Conservation (phyloP, 1,284 basidiomycete species). For the Phellopilus nigrolimitatus region DNA sequence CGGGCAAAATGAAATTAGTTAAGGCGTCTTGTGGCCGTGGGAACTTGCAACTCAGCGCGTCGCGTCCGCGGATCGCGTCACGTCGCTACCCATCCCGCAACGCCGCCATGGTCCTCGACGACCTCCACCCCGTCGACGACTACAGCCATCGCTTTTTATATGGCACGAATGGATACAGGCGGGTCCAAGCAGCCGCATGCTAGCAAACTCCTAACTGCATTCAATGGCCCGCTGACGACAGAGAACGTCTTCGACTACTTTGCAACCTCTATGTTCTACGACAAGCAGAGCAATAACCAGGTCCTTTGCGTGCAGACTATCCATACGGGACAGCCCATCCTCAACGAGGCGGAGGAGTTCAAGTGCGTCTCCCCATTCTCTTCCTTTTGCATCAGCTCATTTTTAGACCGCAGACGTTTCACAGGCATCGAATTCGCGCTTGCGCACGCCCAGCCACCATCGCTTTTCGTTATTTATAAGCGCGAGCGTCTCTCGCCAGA, state of each 20-base stretch:
- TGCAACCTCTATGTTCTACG: conserved; percentile 73
- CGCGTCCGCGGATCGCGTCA: too few species aligned
- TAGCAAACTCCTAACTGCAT: neutral
- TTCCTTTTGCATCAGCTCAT: too few species aligned
- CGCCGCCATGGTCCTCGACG: conserved; percentile 57
- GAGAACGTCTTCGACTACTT: conserved; percentile 86
- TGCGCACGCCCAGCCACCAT: too few species aligned
- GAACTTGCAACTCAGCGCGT: too few species aligned
- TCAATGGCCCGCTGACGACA: conserved; percentile 60
- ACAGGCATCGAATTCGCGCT: conserved; percentile 80
- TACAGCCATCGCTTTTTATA: conserved; percentile 77
- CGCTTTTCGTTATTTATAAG: too few species aligned
- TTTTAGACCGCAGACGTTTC: conserved; percentile 55
- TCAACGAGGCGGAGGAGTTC: conserved; percentile 76
- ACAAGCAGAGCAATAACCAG: conserved; percentile 86
- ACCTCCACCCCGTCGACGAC: too few species aligned
- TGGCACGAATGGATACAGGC: conserved; percentile 85
- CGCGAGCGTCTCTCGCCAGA: too few species aligned
- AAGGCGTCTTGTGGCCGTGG: too few species aligned
- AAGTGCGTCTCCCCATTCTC: conserved; percentile 47
- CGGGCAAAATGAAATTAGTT: too few species aligned
- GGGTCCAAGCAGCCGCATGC: conserved; percentile 17
- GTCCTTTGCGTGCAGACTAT: conserved; percentile 86
- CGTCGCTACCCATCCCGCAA: too few species aligned
- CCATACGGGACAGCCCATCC: conserved; percentile 64